phyloP scores from a whole-genome alignment of 1,139 yeast genomes.

The Suhomyces wounanorum region DNA sequence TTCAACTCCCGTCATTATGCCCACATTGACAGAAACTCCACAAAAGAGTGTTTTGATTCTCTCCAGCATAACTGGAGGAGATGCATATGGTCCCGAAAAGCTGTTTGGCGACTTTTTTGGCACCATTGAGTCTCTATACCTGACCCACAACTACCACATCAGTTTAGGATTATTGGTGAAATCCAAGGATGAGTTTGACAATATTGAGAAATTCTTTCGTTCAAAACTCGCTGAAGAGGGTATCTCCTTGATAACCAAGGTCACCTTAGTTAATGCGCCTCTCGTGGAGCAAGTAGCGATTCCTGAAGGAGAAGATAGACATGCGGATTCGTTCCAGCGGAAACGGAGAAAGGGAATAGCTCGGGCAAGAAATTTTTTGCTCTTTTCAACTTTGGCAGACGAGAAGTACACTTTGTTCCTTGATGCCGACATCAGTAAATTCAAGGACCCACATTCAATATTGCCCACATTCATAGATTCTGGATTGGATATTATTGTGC shows the following conservation, averaged over 20 bases:
- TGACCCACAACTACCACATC: constrained; percentile 19
- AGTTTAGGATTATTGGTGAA: constrained; percentile 36
- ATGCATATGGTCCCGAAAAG: constrained; percentile 33
- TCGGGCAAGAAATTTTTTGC: constrained; percentile 36
- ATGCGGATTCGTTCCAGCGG: constrained; percentile 33
- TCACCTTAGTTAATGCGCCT: constrained; percentile 36
- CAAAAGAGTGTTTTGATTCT: constrained; percentile 4
- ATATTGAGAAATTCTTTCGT: constrained; percentile 18
- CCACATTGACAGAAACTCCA: not conserved
- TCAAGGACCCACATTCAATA: constrained; percentile 29
- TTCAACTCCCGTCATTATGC: not conserved
- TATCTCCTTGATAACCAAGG: constrained; percentile 16
- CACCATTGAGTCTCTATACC: constrained; percentile 22
- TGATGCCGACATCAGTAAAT: constrained; percentile 43
- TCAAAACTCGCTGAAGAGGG: not conserved
- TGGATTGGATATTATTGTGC: constrained; percentile 43
- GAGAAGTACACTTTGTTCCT: constrained; percentile 46
- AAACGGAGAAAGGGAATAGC: constrained; percentile 38
- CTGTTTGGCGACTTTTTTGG: constrained; percentile 26
- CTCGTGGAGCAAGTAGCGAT: constrained; percentile 29
- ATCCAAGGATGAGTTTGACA: constrained; percentile 25
- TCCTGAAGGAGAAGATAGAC: constrained; percentile 29
- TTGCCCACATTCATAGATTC: constrained; percentile 35
- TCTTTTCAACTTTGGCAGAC: constrained; percentile 27
- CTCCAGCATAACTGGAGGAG: constrained; percentile 21